A percentile compares a stretch with the other conserved stretches of the same genome.
phyloP scores from a whole-genome alignment of 768 basidiomycete genomes.

The Neoboletus magnificus region DNA sequence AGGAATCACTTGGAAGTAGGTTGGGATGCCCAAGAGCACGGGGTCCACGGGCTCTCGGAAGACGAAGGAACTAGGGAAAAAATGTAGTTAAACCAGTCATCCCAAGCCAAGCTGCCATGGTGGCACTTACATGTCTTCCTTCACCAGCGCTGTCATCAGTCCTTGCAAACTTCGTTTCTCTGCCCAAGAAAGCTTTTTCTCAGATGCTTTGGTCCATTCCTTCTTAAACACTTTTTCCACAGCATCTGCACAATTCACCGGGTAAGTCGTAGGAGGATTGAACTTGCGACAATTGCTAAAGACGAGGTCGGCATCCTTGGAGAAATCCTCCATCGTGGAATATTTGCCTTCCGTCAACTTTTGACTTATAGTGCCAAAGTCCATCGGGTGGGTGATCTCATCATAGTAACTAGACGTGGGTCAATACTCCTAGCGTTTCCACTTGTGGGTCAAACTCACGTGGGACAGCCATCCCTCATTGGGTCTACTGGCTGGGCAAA shows the following conservation, averaged over 20 bases:
- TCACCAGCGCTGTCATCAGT: slow-evolving; percentile 62
- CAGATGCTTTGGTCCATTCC: slow-evolving; percentile 80
- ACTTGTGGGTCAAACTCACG: slow-evolving; percentile 49
- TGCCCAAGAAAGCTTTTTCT: slow-evolving; percentile 66
- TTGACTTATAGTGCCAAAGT: slow-evolving; percentile 75
- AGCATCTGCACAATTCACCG: slow-evolving; percentile 63
- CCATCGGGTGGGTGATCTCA: slow-evolving; percentile 92
- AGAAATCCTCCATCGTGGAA: slow-evolving; percentile 76
- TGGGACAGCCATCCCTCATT: slow-evolving; percentile 79
- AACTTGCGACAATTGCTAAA: slow-evolving; percentile 90
- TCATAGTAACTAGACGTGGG: slow-evolving; percentile 68
- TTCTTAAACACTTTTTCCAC: slow-evolving; percentile 76
- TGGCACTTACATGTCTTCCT: slow-evolving; percentile 60
- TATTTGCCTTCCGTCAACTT: slow-evolving; percentile 72
- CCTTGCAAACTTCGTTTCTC: slow-evolving; percentile 80
- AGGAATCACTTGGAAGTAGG: slow-evolving; percentile 84
- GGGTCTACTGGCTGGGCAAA: slow-evolving; percentile 87
- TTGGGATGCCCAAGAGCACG: slow-evolving; percentile 73
- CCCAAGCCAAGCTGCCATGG: neutral
- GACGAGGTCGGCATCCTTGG: slow-evolving; percentile 75
- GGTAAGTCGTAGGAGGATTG: slow-evolving; percentile 80
- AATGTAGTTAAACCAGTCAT: neutral
- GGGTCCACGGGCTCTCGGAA: slow-evolving; percentile 92
- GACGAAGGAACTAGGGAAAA: slow-evolving; percentile 56
- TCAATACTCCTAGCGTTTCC: neutral